Percentiles rank a stretch among this genome's conserved stretches.
phyloP scores from a whole-genome alignment of 2,329 filamentous ascomycete species.

The Colletotrichum sp. region DNA sequence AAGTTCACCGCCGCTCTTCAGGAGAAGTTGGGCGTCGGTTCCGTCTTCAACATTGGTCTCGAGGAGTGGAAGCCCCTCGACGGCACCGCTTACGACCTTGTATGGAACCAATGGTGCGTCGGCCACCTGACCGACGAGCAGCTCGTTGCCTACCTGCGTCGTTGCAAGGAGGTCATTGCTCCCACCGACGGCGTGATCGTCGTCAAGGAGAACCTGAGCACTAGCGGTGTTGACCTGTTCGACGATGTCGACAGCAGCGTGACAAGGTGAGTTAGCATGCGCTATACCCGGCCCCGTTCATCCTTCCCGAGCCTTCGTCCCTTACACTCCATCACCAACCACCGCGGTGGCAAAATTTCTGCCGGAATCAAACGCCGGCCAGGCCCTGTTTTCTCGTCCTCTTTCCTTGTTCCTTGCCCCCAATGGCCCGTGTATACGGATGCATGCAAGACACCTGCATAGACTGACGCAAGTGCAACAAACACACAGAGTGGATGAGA shows the following conservation, averaged over 20 bases:
- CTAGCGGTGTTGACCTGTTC: slow-evolving; percentile 65
- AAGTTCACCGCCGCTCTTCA: slow-evolving; percentile 75
- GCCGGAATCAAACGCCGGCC: not conserved
- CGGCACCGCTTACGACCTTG: slow-evolving; percentile 70
- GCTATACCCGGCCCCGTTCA: not conserved
- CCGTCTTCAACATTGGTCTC: slow-evolving; percentile 74
- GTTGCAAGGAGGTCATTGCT: slow-evolving; percentile 54
- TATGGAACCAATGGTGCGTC: slow-evolving; percentile 93
- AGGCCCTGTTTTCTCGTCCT: not conserved
- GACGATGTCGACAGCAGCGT: slow-evolving; percentile 22
- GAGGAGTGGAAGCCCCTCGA: slow-evolving; percentile 68
- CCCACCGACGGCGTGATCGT: slow-evolving; percentile 38
- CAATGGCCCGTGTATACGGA: not conserved
- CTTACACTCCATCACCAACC: not conserved
- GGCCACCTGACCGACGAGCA: slow-evolving; percentile 81
- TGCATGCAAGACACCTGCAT: slow-evolving; percentile 18
- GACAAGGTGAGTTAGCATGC: slow-evolving; percentile 11
- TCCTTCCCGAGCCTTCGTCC: not conserved
- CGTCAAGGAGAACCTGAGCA: slow-evolving; percentile 72
- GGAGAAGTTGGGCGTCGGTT: slow-evolving; percentile 61
- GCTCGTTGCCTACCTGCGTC: slow-evolving; percentile 68
- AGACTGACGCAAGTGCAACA: slow-evolving; percentile 6
- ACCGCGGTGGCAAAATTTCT: not conserved
- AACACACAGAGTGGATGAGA: slow-evolving; percentile 65
- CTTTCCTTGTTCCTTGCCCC: not conserved